Evolutionary conservation across 495 filamentous ascomycete genomes (phyloP).

Genomic region (Glutinoglossum americanum): DNA sequence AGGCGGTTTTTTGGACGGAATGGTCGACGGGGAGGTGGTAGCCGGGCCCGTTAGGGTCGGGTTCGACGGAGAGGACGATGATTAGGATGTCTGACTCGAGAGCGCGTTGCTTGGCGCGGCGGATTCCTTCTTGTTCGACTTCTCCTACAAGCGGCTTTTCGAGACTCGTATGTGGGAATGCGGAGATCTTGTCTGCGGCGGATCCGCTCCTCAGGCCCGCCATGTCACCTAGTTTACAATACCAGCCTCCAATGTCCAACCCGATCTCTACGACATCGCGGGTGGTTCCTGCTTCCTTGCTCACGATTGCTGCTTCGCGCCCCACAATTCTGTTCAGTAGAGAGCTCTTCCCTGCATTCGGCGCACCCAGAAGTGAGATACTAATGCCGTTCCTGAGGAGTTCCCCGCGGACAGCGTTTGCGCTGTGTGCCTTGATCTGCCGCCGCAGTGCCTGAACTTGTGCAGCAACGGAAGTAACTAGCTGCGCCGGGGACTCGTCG

Average conservation of each 20-base stretch:
- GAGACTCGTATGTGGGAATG: background rate
- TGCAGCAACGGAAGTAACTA: constrained; percentile 42
- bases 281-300: constrained; percentile 75
- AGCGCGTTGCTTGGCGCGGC: constrained; percentile 61
- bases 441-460: constrained; percentile 36
- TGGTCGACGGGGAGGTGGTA: constrained; percentile 25
- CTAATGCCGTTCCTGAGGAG: constrained; percentile 68
- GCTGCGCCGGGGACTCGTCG: constrained; percentile 57
- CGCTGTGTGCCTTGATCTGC: constrained; percentile 43
- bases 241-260: constrained; percentile 73
- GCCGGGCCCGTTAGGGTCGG: constrained; percentile 3
- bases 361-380: constrained; percentile 69
- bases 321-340: constrained; percentile 83
- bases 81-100: constrained; percentile 71
- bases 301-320: constrained; percentile 85
- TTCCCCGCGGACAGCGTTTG: constrained; percentile 65
- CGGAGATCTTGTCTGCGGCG: constrained; percentile 1
- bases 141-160: constrained; percentile 13
- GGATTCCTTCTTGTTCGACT: constrained; percentile 79
- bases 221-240: constrained; percentile 78
- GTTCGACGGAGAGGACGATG: constrained; percentile 51
- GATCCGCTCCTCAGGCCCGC: constrained; percentile 42
- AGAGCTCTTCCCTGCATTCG: constrained; percentile 90
- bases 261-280: constrained; percentile 85
- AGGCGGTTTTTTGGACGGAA: constrained; percentile 35